These are phyloP conservation scores for Rhizopogon vesiculosus DNA, from an alignment of 768 basidiomycete genomes.

Conservation along the genomic window DNA sequence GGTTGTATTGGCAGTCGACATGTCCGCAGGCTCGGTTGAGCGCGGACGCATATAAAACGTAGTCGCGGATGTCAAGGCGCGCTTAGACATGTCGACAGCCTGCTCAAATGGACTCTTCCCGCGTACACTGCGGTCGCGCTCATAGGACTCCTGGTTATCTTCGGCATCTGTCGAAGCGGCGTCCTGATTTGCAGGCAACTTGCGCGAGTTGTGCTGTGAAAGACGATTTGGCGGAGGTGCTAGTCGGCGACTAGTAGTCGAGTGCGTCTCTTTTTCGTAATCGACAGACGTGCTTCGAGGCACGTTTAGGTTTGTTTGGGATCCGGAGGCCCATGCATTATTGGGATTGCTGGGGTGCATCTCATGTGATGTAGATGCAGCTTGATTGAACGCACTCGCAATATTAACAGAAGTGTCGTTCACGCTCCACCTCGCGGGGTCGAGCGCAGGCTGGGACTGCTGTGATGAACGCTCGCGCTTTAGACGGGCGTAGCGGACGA, in stretches of 20 bases:
- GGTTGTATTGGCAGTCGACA: constrained; percentile 29
- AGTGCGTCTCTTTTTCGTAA: constrained; percentile 64
- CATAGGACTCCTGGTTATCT: constrained; percentile 28
- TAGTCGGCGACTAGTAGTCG: constrained; percentile 51
- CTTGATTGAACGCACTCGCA: constrained; percentile 75
- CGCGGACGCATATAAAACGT: constrained; percentile 61
- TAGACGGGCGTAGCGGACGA: constrained; percentile 43
- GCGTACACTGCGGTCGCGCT: constrained; percentile 35
- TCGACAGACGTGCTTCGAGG: constrained; percentile 79
- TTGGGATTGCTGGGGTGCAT: constrained; percentile 51
- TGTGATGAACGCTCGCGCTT: constrained; percentile 37
- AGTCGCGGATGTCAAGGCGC: constrained; percentile 48
- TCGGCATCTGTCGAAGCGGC: constrained; percentile 50
- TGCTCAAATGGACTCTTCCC: constrained; percentile 69
- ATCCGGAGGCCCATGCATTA: constrained; percentile 61
- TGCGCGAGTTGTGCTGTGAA: constrained; percentile 28
- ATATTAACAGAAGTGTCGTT: constrained; percentile 87
- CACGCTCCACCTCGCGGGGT: constrained; percentile 68
- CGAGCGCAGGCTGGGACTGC: constrained; percentile 19
- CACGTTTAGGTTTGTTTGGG: constrained; percentile 40
- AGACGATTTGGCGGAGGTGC: constrained; percentile 56
- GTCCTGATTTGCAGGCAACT: constrained; percentile 49
- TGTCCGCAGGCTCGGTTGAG: constrained; percentile 48
- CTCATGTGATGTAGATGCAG: constrained; percentile 41
- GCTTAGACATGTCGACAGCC: constrained; percentile 51